A percentile compares a stretch with the other conserved stretches of the same genome.
These are phyloP conservation scores for Brassica nigra DNA, from an alignment of 345 rosid species.

Conservation along the genomic window DNA sequence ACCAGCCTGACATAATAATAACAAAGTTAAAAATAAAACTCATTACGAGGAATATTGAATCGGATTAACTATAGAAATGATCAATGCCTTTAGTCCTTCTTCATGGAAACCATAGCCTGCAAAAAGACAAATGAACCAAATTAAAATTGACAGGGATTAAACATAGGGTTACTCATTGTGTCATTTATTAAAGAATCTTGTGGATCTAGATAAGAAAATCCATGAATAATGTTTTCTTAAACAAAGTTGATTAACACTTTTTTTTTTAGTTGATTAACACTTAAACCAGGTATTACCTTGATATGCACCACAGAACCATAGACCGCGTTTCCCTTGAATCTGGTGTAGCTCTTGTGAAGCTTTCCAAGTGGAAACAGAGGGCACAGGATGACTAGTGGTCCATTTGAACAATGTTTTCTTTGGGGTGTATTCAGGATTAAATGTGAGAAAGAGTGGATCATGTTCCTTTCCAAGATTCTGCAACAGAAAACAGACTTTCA, in stretches of 20 bases:
- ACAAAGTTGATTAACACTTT: neutral
- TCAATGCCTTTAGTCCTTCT: conserved; percentile 72
- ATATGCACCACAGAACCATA: conserved; percentile 89
- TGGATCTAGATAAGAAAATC: neutral
- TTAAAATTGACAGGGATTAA: neutral
- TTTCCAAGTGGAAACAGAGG: conserved; percentile 70
- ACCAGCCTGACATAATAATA: conserved; percentile 52
- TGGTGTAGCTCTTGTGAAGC: conserved; percentile 60
- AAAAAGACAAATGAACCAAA: neutral
- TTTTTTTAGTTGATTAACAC: neutral
- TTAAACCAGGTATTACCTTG: conserved; percentile 46
- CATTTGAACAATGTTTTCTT: conserved; percentile 59
- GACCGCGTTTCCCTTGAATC: conserved; percentile 73
- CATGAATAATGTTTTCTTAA: no score
- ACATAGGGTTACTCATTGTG: neutral
- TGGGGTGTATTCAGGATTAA: conserved; percentile 62
- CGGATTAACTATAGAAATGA: neutral
- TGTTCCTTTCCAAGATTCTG: conserved; percentile 72
- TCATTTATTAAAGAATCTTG: neutral
- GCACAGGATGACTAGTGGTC: conserved; percentile 73
- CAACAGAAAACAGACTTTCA: neutral
- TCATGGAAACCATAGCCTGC: conserved; percentile 85
- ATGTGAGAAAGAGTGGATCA: conserved; percentile 66
- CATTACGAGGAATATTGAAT: neutral
- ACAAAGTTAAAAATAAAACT: neutral